These are phyloP conservation scores for Teunomyces tritomae DNA, from an alignment of 805 yeast species.

Conservation along the genomic window DNA sequence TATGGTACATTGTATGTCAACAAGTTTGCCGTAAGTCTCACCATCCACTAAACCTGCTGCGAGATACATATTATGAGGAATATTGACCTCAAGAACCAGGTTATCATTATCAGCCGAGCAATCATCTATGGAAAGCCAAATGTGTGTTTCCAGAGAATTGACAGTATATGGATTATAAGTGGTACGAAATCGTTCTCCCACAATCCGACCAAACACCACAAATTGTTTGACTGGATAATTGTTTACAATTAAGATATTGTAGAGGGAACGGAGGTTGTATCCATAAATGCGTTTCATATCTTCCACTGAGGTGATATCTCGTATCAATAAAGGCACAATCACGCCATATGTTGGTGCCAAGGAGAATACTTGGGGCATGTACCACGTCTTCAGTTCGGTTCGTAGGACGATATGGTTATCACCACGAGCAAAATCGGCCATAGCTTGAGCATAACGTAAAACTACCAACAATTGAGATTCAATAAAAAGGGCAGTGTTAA, in stretches of 20 bases:
- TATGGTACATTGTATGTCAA: slow-evolving; percentile 23
- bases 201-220: slow-evolving; percentile 27
- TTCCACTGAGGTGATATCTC: slow-evolving; percentile 23
- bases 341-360: slow-evolving; percentile 23
- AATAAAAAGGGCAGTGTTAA: background rate
- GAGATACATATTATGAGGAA: slow-evolving; percentile 10
- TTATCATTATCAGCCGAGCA: slow-evolving; percentile 20
- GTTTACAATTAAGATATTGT: slow-evolving; percentile 17
- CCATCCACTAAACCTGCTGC: slow-evolving; percentile 14
- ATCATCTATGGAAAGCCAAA: slow-evolving; percentile 32
- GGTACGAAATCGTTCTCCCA: slow-evolving; percentile 8
- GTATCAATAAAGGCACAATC: slow-evolving; percentile 25
- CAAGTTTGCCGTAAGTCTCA: slow-evolving; percentile 20
- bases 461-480: background rate
- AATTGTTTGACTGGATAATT: slow-evolving; percentile 34
- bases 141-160: background rate
- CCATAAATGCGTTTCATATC: slow-evolving; percentile 8
- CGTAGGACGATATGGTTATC: slow-evolving; percentile 33
- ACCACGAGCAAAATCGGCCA: slow-evolving; percentile 34
- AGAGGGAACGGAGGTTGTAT: background rate
- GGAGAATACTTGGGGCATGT: slow-evolving; percentile 36
- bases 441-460: background rate
- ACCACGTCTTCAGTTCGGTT: slow-evolving; percentile 19
- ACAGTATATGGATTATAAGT: background rate
- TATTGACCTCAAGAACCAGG: slow-evolving; percentile 26